Evolutionary conservation across 2,329 filamentous ascomycete species (phyloP).

Genomic region (Phaeosphaeriaceae sp.): DNA sequence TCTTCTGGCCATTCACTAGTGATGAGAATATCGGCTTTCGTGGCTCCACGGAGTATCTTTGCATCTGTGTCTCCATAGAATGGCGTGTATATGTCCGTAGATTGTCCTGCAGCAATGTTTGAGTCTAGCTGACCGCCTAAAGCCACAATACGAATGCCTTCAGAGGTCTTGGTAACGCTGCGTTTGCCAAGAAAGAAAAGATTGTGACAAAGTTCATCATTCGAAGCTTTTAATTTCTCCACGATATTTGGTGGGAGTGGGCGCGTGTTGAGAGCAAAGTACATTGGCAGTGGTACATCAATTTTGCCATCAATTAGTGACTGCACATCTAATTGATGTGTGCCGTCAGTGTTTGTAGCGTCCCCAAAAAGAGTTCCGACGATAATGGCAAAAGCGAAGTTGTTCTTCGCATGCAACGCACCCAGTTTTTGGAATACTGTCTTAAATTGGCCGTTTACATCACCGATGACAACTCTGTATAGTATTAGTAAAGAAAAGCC

Average conservation of each 20-base stretch:
- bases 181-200: conserved; percentile 86
- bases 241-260: conserved; percentile 74
- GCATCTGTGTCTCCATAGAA: conserved; percentile 80
- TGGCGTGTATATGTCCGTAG: conserved; percentile 76
- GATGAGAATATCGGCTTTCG: conserved; percentile 83
- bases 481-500: conserved; percentile 10
- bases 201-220: conserved; percentile 80
- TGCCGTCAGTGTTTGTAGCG: conserved; percentile 50
- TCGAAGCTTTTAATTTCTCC: conserved; percentile 74
- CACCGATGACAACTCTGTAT: conserved; percentile 79
- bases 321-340: conserved; percentile 65
- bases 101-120: conserved; percentile 65
- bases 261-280: conserved; percentile 81
- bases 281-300: conserved; percentile 78
- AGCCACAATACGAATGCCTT: conserved; percentile 85
- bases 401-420: conserved; percentile 83
- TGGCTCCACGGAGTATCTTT: conserved; percentile 74
- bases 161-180: conserved; percentile 84
- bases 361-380: conserved; percentile 81
- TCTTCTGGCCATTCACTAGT: conserved; percentile 84
- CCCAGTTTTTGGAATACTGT: conserved; percentile 80
- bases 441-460: conserved; percentile 78
- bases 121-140: conserved; percentile 77
- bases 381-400: conserved; percentile 84
- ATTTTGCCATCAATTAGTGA: conserved; percentile 76